Base-by-base conservation (phyloP, 495 filamentous ascomycete genomes). In the Cryomyces minteri region DNA sequence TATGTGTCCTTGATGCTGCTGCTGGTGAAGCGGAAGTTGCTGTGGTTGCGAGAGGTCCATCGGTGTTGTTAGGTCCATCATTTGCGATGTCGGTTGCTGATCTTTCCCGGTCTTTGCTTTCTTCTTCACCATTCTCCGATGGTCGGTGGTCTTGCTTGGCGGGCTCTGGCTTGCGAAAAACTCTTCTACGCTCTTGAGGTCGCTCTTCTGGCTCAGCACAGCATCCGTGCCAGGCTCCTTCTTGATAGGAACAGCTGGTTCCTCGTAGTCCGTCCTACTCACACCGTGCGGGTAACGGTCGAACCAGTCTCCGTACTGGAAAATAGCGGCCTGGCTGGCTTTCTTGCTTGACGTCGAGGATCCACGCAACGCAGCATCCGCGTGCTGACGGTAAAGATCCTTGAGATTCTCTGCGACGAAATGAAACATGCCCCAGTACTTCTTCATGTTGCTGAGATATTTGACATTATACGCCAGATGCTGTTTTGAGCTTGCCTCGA, bases 231-330 rank as follows among this genome's bases (percentile, higher is more conserved):
- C 79, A 6, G 74, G 79, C 49, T 86, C 79, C 53, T 79, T 79
- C 58, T 74, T 76, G 32, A 48, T 48, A 46, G 73, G 71, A 1
- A 67, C 63, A 34, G 77, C 77, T 0, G 84, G 79, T 49, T 88
- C 84, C 51, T 88, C 81, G 62, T 82, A 90, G 60, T 90, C 81
- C 7, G 79, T 68, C 44, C 80, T 72, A 30, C 84, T 83, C 18
- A 95, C 84, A 8, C 90, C 90, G 54, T 90, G 84, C 1, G 90
- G 90, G 63, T 95, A 95, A 51, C 84, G 79, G 56, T 88, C 77
- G 55, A 95, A 95, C 90, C 90, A 98, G 61, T 98, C 90, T 33
- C 88, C 88, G 53, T 96, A 98, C 56, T 95, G 88, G 65, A 94
- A 88, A 59, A 94, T 84, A 9, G 66, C 63, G 1, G 72, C 48